A percentile compares a stretch with the other conserved stretches of the same genome.
These are phyloP conservation scores for Gaeumannomyces tritici DNA, from an alignment of 2,329 filamentous ascomycete genomes.

Conservation along the genomic window DNA sequence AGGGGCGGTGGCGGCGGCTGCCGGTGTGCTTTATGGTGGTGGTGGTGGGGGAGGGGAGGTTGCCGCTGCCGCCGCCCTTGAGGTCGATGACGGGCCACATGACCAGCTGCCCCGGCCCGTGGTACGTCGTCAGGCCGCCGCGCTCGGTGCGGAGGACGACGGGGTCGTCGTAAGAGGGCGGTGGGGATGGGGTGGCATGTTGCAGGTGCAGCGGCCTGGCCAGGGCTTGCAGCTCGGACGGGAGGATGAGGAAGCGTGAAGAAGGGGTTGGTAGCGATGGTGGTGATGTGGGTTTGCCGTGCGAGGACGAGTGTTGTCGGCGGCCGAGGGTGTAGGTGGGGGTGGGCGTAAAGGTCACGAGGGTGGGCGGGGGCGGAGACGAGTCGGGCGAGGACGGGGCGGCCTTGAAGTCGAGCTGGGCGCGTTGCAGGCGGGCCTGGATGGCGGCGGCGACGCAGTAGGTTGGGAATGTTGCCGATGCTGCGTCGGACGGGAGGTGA, in stretches of 20 bases:
- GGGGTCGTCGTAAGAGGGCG: conserved; percentile 29
- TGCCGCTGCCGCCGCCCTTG: conserved; percentile 5
- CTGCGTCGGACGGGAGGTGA: conserved; percentile 20
- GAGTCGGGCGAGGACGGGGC: conserved; percentile 7
- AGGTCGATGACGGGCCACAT: conserved; percentile 91
- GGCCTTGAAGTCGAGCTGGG: conserved; percentile 51
- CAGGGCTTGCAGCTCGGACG: background rate
- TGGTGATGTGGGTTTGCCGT: too few species aligned
- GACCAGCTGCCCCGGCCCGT: conserved; percentile 86
- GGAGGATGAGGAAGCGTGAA: background rate
- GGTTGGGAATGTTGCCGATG: conserved; percentile 17
- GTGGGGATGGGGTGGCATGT: too few species aligned
- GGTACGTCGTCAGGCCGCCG: conserved; percentile 88
- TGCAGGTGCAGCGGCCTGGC: conserved; percentile 20
- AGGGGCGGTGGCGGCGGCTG: conserved; percentile 36
- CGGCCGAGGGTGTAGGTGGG: conserved; percentile 88
- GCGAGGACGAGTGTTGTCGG: conserved; percentile 58
- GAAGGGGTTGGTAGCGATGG: too few species aligned
- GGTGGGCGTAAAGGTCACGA: conserved; percentile 73
- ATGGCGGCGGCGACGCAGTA: conserved; percentile 27
- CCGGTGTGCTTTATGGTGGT: too few species aligned
- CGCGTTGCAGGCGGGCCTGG: conserved; percentile 27
- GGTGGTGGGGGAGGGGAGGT: too few species aligned
- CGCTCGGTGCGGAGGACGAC: conserved; percentile 64
- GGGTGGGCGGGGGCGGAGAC: conserved; percentile 50